A percentile compares a stretch with the other conserved stretches of the same genome.
These are phyloP conservation scores for Beta vulgaris DNA, from an alignment of 148 eudicot genomes.

Conservation along the genomic window DNA sequence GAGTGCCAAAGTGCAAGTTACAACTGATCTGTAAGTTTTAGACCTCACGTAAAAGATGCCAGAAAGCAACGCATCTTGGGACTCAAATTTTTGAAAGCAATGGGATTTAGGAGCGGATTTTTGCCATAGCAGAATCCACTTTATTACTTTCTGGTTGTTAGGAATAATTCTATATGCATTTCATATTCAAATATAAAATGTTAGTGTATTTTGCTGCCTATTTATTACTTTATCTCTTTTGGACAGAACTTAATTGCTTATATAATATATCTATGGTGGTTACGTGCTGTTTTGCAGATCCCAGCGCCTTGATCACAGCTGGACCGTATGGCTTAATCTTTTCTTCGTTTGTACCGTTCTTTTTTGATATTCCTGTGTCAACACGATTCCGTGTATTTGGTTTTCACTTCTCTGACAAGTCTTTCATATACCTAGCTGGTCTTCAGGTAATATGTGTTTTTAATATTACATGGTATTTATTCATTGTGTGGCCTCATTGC, in stretches of 20 bases:
- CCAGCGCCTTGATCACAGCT: conserved; percentile 62
- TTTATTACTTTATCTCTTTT: background rate
- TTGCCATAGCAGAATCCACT: background rate
- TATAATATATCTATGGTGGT: conserved; percentile 1
- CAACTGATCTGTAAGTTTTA: background rate
- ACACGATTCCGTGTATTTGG: conserved; percentile 76
- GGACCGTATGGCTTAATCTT: conserved; percentile 95
- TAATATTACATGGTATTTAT: background rate
- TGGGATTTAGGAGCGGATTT: background rate
- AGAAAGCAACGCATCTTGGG: background rate
- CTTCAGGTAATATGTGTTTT: conserved; percentile 63
- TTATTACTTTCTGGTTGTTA: background rate
- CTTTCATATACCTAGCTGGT: conserved; percentile 96
- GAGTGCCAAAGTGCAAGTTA: background rate
- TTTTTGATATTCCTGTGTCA: conserved; percentile 86
- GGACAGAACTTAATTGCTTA: background rate
- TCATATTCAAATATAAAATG: background rate
- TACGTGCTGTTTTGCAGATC: conserved; percentile 52
- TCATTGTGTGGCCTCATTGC: conserved; percentile 6
- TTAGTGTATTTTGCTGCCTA: background rate
- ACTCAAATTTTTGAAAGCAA: background rate
- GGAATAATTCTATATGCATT: background rate
- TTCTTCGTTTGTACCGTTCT: conserved; percentile 90
- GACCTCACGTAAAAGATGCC: background rate
- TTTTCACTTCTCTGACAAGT: conserved; percentile 82